phyloP scores from a whole-genome alignment of 1,284 basidiomycete genomes.

The Meira nashicola region DNA sequence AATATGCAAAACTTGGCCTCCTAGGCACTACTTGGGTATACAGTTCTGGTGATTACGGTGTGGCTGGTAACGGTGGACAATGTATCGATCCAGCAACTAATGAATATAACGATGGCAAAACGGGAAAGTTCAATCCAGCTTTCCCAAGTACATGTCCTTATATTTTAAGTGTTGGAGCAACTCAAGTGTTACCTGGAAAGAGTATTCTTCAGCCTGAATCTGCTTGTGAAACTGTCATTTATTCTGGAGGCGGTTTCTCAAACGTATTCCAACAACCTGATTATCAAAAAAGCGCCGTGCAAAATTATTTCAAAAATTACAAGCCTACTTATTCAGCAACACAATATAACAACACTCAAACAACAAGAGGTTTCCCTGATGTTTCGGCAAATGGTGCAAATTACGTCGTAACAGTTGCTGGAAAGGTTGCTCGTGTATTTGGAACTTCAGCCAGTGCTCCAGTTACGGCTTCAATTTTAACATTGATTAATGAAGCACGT shows the following conservation, averaged over 20 bases:
- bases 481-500: conserved; percentile 15
- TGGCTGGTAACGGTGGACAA: conserved; percentile 37
- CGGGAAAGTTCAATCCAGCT: conserved; percentile 13
- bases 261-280: conserved; percentile 8
- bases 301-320: conserved; percentile 57
- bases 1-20: conserved; percentile 60
- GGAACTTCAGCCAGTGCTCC: conserved; percentile 15
- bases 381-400: conserved; percentile 62
- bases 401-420: conserved; percentile 34
- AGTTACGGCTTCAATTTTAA: conserved; percentile 12
- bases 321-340: conserved; percentile 58
- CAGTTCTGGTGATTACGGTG: conserved; percentile 53
- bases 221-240: conserved; percentile 14
- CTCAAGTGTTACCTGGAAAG: conserved; percentile 8
- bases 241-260: conserved; percentile 63
- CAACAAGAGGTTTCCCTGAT: conserved; percentile 62
- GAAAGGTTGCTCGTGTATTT: conserved; percentile 5
- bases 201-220: conserved; percentile 5
- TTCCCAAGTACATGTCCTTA: conserved; percentile 19
- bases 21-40: conserved; percentile 60
- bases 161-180: conserved; percentile 19
- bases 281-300: conserved; percentile 61
- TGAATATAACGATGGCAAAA: conserved; percentile 33
- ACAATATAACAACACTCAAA: conserved; percentile 58
- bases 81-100: conserved; percentile 57